Evolutionary conservation across 2,329 filamentous ascomycete species (phyloP).

Genomic region (Fonsecaea multimorphosa): DNA sequence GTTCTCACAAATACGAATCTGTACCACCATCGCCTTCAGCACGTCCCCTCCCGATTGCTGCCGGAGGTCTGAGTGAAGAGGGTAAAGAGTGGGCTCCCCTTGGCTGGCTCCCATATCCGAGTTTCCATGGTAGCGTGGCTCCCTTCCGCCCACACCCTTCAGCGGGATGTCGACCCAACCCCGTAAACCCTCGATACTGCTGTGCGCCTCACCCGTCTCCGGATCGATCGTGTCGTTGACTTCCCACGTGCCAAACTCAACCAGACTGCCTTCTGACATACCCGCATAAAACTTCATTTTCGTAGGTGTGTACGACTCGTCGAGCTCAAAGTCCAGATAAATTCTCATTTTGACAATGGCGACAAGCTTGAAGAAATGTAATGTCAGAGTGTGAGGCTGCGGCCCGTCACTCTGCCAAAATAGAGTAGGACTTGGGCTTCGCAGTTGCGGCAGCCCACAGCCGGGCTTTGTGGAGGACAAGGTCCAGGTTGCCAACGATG

Average conservation of each 20-base stretch:
- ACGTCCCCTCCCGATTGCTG: conserved; percentile 65
- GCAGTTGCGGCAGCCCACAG: conserved; percentile 65
- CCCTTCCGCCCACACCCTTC: conserved; percentile 62
- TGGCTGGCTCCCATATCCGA: conserved; percentile 23
- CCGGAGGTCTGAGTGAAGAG: conserved; percentile 22
- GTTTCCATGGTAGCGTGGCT: conserved; percentile 38
- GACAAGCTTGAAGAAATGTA: conserved; percentile 66
- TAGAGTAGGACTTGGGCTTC: conserved; percentile 60
- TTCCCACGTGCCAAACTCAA: conserved; percentile 82
- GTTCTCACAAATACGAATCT: conserved; percentile 91
- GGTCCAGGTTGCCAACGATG: conserved; percentile 69
- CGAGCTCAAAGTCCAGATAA: conserved; percentile 83
- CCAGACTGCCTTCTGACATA: conserved; percentile 87
- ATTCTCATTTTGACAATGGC: conserved; percentile 58
- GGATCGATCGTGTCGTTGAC: conserved; percentile 68
- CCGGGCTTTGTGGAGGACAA: conserved; percentile 68
- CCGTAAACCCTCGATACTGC: conserved; percentile 47
- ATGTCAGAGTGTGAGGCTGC: conserved; percentile 67
- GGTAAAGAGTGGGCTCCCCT: conserved; percentile 29
- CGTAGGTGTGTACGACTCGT: conserved; percentile 96
- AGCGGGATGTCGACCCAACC: conserved; percentile 91
- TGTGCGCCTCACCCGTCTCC: conserved; percentile 38
- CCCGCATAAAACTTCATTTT: conserved; percentile 88
- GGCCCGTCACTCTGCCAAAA: conserved; percentile 73
- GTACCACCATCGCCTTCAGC: conserved; percentile 84